Conservation (phyloP, 345 rosid species). For the Aethionema arabicum region DNA sequence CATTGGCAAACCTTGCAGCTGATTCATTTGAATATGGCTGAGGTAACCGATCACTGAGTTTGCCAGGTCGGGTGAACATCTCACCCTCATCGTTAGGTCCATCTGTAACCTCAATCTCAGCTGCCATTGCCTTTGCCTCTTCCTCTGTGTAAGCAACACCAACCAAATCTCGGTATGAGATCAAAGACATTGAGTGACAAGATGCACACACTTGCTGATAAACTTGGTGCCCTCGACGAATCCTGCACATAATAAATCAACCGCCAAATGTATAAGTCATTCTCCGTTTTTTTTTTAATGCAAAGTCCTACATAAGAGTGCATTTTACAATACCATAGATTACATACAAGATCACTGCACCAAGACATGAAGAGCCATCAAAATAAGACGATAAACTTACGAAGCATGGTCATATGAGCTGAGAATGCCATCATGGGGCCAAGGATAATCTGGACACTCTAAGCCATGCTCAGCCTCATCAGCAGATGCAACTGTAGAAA, state of each 20-base stretch:
- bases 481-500: slow-evolving; percentile 72
- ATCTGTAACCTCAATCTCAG: slow-evolving; percentile 94
- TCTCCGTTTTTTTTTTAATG: not conserved
- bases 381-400: slow-evolving; percentile 48
- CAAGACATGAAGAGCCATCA: not conserved
- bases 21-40: slow-evolving; percentile 84
- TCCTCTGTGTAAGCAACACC: slow-evolving; percentile 99
- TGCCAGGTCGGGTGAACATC: slow-evolving; percentile 94
- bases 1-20: slow-evolving; percentile 99
- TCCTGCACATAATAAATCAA: slow-evolving; percentile 54
- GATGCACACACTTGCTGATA: slow-evolving; percentile 97
- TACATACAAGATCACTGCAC: not conserved
- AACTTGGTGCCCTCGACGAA: slow-evolving; percentile 98
- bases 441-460: slow-evolving; percentile 77
- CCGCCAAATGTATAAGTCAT: not conserved
- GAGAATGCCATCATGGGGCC: slow-evolving; percentile 95
- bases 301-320: not conserved
- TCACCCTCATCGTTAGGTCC: slow-evolving; percentile 99
- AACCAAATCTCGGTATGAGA: slow-evolving; percentile 89
- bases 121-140: slow-evolving; percentile 96
- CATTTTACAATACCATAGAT: not conserved
- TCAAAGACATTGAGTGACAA: slow-evolving; percentile 92
- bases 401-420: slow-evolving; percentile 98
- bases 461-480: slow-evolving; percentile 98
- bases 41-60: slow-evolving; percentile 93